Base-by-base conservation (phyloP, 1,139 yeast genomes). In the Pichia norvegensis region DNA sequence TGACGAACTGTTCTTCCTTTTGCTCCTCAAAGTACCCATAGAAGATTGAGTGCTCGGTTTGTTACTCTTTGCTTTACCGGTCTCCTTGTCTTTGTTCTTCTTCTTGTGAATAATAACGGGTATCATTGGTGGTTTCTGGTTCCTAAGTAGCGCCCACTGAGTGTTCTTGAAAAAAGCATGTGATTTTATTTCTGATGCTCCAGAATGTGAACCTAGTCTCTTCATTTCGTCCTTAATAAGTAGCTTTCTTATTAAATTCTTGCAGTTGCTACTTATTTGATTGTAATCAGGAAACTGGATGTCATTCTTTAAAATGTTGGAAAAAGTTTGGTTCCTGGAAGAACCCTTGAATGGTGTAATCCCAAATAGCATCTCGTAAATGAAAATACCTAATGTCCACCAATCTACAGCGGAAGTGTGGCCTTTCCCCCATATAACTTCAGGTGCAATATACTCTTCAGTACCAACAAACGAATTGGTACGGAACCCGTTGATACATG, bases 381-480 rank as follows among this genome's bases (percentile, higher is more conserved):
- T 71, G 57, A 92, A 74, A 33, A 92, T 88, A 2, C 98, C 98
- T 52, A 92, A 69, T 0, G 98, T 92, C 98, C 98, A 92, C 98
- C 98, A 92, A 65, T 92, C 98, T 17, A 92, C 98, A 0, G 97
- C 96, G 22, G 92, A 84, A 1, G 97, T 92, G 60, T 92, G 98
- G 1, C 98, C 98, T 55, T 90, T 86, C 2, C 98, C 97, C 59
- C 95, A 72, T 49, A 92, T 92, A 10, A 92, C 98, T 62, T 92
- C 98, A 0, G 98, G 98, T 0, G 98, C 98, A 58, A 92, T 88
- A 62, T 92, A 92, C 62, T 92, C 98, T 60, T 92, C 98, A 0
- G 98, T 92, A 2, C 98, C 98, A 27, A 92, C 98, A 71, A 92
- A 92, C 1, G 97, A 88, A 62, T 92, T 94, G 2, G 98, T 92